Base-by-base conservation (phyloP, 2,329 filamentous ascomycete species). In the Acephala macrosclerotiorum region DNA sequence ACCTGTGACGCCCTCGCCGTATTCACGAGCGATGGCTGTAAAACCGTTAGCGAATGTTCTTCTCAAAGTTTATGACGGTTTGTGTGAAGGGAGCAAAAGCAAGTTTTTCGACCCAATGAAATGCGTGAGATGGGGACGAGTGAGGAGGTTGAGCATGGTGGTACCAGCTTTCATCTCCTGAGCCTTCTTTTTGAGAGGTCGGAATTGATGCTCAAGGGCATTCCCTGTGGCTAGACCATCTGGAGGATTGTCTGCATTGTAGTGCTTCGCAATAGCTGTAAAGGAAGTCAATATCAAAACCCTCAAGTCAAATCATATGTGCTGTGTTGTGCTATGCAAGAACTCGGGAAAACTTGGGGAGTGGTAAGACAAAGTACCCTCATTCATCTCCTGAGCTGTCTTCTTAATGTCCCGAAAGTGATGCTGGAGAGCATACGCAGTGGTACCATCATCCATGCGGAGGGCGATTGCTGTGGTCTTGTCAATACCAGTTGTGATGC, bases 161-260 rank as follows among this genome's bases (percentile, higher is more conserved):
- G 56, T 71, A 69, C 66, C 68, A 67, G 66, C 65, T 45, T 62
- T 65, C 68, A 76, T 72, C 18, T 60, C 65, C 4, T 61, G 66
- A 20, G 72, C 75, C 2, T 70, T 64, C 33, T 71, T 72, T 36
- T 72, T 77, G n/a, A 76, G 72, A 2, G 68, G 67, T 11, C 74
- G 68, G 47, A 76, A 75, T 12, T 63, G 60, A 61, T 76, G 74
- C n/a, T 76, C 61, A 16, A 77, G 60, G 1, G 75, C 66, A 65
- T 18, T 60, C 22, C 26, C 58, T 3, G 74, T 73, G 9, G 68
- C 68, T 3, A 12, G 18, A 29, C 26, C 49, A 16, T 53, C 12
- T 1, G 22, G 25, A 53, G 22, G 49, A 53, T 22, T 53, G 1
- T 70, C 73, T 55, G 75, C 69, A 22, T 71, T 66, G 25, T 71